phyloP scores from a whole-genome alignment of 306 rosid genomes.

The Mucuna pruriens region DNA sequence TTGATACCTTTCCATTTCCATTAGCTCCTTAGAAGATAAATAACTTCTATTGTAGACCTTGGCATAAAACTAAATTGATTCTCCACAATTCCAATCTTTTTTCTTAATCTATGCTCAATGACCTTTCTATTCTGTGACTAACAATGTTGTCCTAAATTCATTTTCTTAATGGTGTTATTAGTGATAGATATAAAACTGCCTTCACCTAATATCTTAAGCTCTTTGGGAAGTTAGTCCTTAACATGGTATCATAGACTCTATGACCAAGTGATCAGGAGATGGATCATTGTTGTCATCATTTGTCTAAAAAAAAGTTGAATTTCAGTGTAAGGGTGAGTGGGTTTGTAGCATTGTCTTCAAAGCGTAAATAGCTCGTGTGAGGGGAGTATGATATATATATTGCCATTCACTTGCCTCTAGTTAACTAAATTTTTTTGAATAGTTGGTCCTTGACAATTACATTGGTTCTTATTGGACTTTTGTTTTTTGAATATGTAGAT shows the following conservation, averaged over 20 bases:
- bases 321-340: not conserved
- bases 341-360: conserved; percentile 2
- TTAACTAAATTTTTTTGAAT: not conserved
- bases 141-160: not conserved
- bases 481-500: conserved; percentile 52
- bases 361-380: not conserved
- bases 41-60: not conserved
- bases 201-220: not conserved
- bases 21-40: not conserved
- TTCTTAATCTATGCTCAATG: not conserved
- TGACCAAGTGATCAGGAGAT: not conserved
- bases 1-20: not conserved
- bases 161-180: not conserved
- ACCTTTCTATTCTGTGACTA: not conserved
- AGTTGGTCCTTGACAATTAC: not conserved
- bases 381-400: not conserved
- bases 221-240: not conserved
- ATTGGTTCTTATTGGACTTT: conserved; percentile 18
- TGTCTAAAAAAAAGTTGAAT: not conserved
- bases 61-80: not conserved
- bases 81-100: not conserved
- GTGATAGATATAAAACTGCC: not conserved
- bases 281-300: not conserved
- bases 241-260: not conserved
- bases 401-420: not conserved